Evolutionary conservation across 805 yeast species (phyloP), one percentile per base, ranked within the genome.

Genomic region (Wickerhamiella hasegawae): DNA sequence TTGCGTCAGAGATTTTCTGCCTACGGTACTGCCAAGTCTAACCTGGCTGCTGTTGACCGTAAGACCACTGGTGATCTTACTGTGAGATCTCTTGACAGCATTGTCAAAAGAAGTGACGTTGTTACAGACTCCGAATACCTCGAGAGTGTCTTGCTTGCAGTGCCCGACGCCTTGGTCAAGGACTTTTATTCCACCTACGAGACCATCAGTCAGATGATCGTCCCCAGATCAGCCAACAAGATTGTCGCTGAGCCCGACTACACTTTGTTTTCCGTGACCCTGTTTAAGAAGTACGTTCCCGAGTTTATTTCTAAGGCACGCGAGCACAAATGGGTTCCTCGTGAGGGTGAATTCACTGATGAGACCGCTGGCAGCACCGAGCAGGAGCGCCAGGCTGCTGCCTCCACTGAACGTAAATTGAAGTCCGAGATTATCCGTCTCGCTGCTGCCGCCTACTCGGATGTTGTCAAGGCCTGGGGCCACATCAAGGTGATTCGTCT

Each of bases 41-140:
- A 76, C 52, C 66, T 84, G 41, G 68, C 75, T 33, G 84, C 94
- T 10, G 87, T 93, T 8, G 94, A 87, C 57, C 73, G 96, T 51
- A 85, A 85, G 60, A 79, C 78, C 56, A 77, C 81, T 26, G 99
- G 99, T 39, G 95, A 90, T 55, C 66, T 90, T 45, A 76, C 94
- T 3, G 85, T 87, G 37, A 76, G 81, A 55, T 80, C 95, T 3
- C 65, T 90, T 41, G 96, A 87, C 53, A 90, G 82, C 50, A 69
- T 87, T 37, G 95, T 90, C 34, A 69, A 70, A 35, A 77, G 83
- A 9, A 73, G 73, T 35, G 83, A 90, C 50, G 81, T 90, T 54
- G 85, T 90, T 12, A 63, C 79, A 45, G 71, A 73, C 47, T 79
- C 94, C 4, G 97, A 87, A 43, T 81, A 85, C 56, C 67, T 90